A percentile compares a stretch with the other conserved stretches of the same genome.
These are phyloP conservation scores for Diddensiella caesifluorescens DNA, from an alignment of 805 yeast species.

Conservation along the genomic window DNA sequence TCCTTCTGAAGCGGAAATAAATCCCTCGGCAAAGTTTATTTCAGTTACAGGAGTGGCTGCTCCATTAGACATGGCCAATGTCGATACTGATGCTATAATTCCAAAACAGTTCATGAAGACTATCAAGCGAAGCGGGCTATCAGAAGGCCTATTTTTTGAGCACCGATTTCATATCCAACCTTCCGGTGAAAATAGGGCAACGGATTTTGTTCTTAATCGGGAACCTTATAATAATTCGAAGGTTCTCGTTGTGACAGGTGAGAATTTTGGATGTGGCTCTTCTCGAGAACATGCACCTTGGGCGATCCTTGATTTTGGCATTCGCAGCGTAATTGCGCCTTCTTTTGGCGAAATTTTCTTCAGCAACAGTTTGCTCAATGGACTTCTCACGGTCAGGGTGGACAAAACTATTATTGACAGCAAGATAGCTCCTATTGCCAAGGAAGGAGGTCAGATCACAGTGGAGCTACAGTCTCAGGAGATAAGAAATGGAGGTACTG, in stretches of 20 bases:
- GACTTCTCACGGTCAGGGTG: slow-evolving; percentile 83
- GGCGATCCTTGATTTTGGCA: slow-evolving; percentile 97
- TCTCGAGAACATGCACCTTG: slow-evolving; percentile 99
- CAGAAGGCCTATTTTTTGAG: slow-evolving; percentile 84
- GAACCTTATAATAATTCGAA: slow-evolving; percentile 75
- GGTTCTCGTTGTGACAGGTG: slow-evolving; percentile 86
- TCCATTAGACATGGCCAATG: slow-evolving; percentile 88
- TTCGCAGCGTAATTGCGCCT: slow-evolving; percentile 91
- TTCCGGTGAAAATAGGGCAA: slow-evolving; percentile 60
- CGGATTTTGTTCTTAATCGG: slow-evolving; percentile 72
- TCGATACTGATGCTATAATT: slow-evolving; percentile 96
- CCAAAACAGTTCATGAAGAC: slow-evolving; percentile 97
- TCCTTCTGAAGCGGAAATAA: neutral
- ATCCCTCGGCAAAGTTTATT: slow-evolving; percentile 42
- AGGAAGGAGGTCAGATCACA: slow-evolving; percentile 55
- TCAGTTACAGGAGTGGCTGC: slow-evolving; percentile 82
- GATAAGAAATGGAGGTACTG: slow-evolving; percentile 59
- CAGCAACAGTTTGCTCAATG: slow-evolving; percentile 94
- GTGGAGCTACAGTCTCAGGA: slow-evolving; percentile 84
- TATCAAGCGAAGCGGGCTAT: slow-evolving; percentile 92
- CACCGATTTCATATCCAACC: slow-evolving; percentile 65
- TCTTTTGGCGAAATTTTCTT: slow-evolving; percentile 97
- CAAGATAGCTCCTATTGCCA: slow-evolving; percentile 72
- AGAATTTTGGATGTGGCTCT: slow-evolving; percentile 97
- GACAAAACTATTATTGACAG: slow-evolving; percentile 65